Evolutionary conservation across 768 basidiomycete species (phyloP), one percentile per base, ranked within the genome.

Genomic region (Coprinopsis cinerea): DNA sequence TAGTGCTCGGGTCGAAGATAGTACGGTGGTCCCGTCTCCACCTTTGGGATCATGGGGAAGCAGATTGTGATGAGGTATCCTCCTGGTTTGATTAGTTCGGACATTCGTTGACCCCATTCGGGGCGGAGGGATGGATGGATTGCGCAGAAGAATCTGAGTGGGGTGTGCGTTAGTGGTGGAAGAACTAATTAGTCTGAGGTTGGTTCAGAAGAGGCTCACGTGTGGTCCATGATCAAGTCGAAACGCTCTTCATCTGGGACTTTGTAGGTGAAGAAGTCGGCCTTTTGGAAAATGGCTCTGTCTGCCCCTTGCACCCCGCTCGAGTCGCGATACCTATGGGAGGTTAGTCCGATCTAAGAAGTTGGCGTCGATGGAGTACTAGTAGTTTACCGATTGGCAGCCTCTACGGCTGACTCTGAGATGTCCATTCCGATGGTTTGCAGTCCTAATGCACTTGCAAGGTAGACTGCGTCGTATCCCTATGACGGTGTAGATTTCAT

Each of bases 101-200:
- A 63, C 64, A 88, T 82, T 55, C 82, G 71, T 14, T 58, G 54
- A 0, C 76, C 86, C 85, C 84, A 87, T n/a, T 72, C 72, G 2
- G 54, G 37, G 10, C 86, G 73, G 28, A 61, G 67, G 2, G 64
- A 51, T 0, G 82, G 85, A 0, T 77, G 79, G 22, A 89, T 78
- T 1, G 87, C 85, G 36, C 82, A 82, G 61, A 89, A 88, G 67
- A 88, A 86, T 1, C 82, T 84, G n/a, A 39, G n/a, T n/a, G n/a
- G n/a, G n/a, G n/a, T n/a, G n/a, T n/a, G n/a, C n/a, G n/a, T n/a
- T n/a, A n/a, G n/a, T n/a, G n/a, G n/a, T n/a, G 11, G 17, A 18
- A 39, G 6, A 39, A 6, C 7, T 9, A 28, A 3, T n/a, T 37
- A 22, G 23, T 2, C 6, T 36, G 4, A 6, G 44, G 22, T 20